A percentile compares a stretch with the other conserved stretches of the same genome.
phyloP scores from a whole-genome alignment of 345 rosid genomes.

The Cardiospermum halicacabum region DNA sequence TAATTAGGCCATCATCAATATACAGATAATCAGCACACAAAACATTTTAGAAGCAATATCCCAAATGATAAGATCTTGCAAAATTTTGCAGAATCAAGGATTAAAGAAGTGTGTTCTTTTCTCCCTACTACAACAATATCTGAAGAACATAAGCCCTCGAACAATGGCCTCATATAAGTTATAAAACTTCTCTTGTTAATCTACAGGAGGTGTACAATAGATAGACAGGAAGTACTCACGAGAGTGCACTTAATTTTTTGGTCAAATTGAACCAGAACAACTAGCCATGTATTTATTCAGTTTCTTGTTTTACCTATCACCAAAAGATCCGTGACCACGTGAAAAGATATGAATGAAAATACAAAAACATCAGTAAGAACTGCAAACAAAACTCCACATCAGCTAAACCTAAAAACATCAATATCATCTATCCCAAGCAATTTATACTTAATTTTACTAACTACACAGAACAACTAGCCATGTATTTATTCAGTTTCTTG shows the following conservation, averaged over 20 bases:
- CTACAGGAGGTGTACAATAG: no score
- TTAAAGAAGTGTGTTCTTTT: neutral
- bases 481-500: neutral
- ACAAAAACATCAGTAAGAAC: neutral
- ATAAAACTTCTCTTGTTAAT: no score
- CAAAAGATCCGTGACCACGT: neutral
- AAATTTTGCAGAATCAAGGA: neutral
- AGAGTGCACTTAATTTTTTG: neutral
- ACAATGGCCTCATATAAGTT: neutral
- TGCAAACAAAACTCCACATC: neutral
- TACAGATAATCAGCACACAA: neutral
- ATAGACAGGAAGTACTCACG: neutral
- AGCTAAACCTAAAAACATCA: neutral
- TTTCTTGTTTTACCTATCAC: neutral
- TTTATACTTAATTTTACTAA: neutral
- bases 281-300: neutral
- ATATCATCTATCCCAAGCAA: neutral
- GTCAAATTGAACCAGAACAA: slow-evolving; percentile 3
- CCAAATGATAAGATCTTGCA: no score
- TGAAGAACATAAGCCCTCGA: neutral
- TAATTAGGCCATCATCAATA: neutral
- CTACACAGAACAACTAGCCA: neutral
- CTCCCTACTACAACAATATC: no score
- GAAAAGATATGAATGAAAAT: no score
- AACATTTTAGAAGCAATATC: slow-evolving; percentile 1